phyloP scores from a whole-genome alignment of 352 stramenopile species.

The Phytopythium helicoides region DNA sequence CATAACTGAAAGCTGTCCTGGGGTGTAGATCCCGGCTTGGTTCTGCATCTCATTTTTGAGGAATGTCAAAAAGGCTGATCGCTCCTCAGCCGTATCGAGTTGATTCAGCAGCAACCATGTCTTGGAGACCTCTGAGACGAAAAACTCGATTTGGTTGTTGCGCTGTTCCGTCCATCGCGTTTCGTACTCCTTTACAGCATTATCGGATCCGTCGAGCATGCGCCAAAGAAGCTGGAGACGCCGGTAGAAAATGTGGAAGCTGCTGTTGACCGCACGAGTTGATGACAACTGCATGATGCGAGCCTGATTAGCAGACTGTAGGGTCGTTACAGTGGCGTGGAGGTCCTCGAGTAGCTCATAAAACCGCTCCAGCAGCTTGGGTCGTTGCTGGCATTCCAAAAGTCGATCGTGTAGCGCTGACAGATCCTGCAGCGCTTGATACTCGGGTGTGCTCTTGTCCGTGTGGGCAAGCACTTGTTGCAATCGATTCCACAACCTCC shows the following conservation, averaged over 20 bases:
- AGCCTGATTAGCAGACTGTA: not conserved
- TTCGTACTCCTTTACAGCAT: not conserved
- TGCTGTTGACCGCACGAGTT: not conserved
- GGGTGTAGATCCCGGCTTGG: not conserved
- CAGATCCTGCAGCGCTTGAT: not conserved
- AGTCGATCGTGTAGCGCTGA: not conserved
- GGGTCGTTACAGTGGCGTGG: not conserved
- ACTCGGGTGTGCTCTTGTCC: not conserved
- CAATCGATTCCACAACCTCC: not conserved
- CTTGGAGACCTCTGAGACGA: not conserved
- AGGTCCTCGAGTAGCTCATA: not conserved
- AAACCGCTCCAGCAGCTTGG: not conserved
- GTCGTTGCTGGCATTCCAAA: not conserved
- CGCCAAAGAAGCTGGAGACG: not conserved
- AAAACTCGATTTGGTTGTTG: not conserved
- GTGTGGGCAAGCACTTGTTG: not conserved
- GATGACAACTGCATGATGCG: not conserved
- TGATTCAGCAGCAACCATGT: not conserved
- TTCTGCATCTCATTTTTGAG: constrained; percentile 1
- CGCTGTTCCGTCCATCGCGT: not conserved
- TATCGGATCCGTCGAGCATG: not conserved
- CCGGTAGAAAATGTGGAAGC: not conserved
- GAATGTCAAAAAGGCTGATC: not conserved
- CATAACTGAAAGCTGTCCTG: not conserved
- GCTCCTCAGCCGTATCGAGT: not conserved